Conservation (phyloP, 2,329 filamentous ascomycete genomes). For the Orbilia javanica region DNA sequence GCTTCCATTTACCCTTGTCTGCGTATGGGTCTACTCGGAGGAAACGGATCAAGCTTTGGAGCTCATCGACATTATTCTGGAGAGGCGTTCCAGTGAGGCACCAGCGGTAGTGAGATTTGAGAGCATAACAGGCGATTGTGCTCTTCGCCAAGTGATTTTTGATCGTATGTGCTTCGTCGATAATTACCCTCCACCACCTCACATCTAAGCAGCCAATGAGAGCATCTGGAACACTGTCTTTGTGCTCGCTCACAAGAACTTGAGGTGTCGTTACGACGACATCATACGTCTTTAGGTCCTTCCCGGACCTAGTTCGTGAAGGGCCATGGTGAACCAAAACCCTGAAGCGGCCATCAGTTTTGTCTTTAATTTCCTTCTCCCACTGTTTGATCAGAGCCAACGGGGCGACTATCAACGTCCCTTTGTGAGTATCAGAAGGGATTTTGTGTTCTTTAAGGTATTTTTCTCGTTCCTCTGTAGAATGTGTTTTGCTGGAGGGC, state of each 20-base stretch:
- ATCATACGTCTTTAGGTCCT: conserved; percentile 85
- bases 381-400: conserved; percentile 96
- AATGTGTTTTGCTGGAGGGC: conserved; percentile 72
- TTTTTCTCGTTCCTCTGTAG: conserved; percentile 66
- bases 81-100: conserved; percentile 96
- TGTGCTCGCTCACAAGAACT: conserved; percentile 91
- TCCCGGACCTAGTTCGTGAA: conserved; percentile 81
- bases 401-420: conserved; percentile 91
- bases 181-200: conserved; percentile 93
- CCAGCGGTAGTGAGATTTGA: conserved; percentile 91
- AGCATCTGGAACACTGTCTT: conserved; percentile 73
- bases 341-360: conserved; percentile 79
- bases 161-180: conserved; percentile 97
- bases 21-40: conserved; percentile 92
- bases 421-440: conserved; percentile 77
- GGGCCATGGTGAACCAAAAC: conserved; percentile 94
- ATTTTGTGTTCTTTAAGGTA: conserved; percentile 72
- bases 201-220: conserved; percentile 84
- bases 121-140: conserved; percentile 88
- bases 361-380: conserved; percentile 91
- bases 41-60: conserved; percentile 94
- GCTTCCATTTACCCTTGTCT: conserved; percentile 86
- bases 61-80: conserved; percentile 97
- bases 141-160: conserved; percentile 98
- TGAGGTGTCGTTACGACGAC: conserved; percentile 98